A percentile compares a stretch with the other conserved stretches of the same genome.
These are phyloP conservation scores for Spergularia bocconei DNA, from an alignment of 148 eudicot species.

Conservation along the genomic window DNA sequence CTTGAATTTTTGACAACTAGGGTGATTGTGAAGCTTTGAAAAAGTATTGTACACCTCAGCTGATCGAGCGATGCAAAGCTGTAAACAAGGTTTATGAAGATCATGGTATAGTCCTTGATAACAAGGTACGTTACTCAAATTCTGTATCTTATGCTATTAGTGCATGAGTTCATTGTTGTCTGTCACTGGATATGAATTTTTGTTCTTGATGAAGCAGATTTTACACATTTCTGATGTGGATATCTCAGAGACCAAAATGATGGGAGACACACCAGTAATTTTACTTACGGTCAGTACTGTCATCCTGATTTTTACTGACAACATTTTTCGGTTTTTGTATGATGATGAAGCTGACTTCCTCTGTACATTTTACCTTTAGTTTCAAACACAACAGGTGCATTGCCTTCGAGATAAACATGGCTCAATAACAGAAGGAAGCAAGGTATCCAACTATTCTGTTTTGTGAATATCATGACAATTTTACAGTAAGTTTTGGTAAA, in stretches of 20 bases:
- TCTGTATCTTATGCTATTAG: too few relatives aligned
- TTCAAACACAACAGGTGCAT: too few relatives aligned
- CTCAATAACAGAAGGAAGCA: too few relatives aligned
- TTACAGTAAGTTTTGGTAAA: too few relatives aligned
- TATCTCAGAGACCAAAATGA: constrained; percentile 70
- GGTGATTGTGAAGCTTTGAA: constrained; percentile 17
- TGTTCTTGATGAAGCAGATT: constrained; percentile 40
- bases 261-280: constrained; percentile 67
- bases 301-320: not conserved
- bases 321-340: too few relatives aligned
- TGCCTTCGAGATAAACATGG: too few relatives aligned
- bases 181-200: not conserved
- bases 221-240: constrained; percentile 69
- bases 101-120: constrained; percentile 57
- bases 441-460: too few relatives aligned
- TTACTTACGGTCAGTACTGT: constrained; percentile 45
- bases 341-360: too few relatives aligned
- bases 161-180: not conserved
- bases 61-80: constrained; percentile 67
- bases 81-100: constrained; percentile 52
- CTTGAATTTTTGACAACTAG: too few relatives aligned
- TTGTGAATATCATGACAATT: too few relatives aligned
- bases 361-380: too few relatives aligned
- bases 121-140: constrained; percentile 45
- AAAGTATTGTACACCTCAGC: constrained; percentile 57